Base-by-base conservation (phyloP, 306 rosid species). In the Quercus berberidifolia region DNA sequence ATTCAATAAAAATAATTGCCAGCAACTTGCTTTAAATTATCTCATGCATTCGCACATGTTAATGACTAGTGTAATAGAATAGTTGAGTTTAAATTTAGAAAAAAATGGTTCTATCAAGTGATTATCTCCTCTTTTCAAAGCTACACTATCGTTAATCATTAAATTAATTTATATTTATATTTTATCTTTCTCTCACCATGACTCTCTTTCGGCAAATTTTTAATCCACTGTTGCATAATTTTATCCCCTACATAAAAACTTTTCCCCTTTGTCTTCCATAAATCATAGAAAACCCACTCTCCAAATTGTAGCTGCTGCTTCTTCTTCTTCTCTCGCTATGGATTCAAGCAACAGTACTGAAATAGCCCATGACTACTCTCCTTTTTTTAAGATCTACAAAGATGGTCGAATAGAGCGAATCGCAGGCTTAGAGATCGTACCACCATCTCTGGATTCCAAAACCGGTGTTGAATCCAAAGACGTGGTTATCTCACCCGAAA, bases 401-500 rank as follows among this genome's bases (percentile, higher is more conserved):
- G 91, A 83, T 76, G 97, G 95, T 41, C 91, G 82, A 12, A 7
- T 88, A 1, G 79, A 89, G 67, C 80, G 95, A n/a, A 51, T 90
- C 1, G 55, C 54, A 2, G 90, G 92, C 38, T 73, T 55, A 23
- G 87, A 89, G 4, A 1, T 85, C 20, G 71, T 73, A n/a, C 90
- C 90, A 57, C 86, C 92, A 0, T 80, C 84, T 1, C 60, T 85
- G 1, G 88, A 91, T 51, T 77, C 90, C 70, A 14, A 20, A 21
- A 91, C 90, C n/a, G 85, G 87, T 17, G 90, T 93, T 1, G 82
- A 87, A 70, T 88, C 91, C 17, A 93, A 87, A 68, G 98, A 93
- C 49, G 86, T 83, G 23, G 73, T 85, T 3, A 89, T 93, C 79
- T 90, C 91, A 0, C 28, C 86, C 4, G 80, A 89, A 60, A 72